These are phyloP conservation scores for Passalora sequoiae DNA, from an alignment of 2,329 filamentous ascomycete species.

Conservation along the genomic window DNA sequence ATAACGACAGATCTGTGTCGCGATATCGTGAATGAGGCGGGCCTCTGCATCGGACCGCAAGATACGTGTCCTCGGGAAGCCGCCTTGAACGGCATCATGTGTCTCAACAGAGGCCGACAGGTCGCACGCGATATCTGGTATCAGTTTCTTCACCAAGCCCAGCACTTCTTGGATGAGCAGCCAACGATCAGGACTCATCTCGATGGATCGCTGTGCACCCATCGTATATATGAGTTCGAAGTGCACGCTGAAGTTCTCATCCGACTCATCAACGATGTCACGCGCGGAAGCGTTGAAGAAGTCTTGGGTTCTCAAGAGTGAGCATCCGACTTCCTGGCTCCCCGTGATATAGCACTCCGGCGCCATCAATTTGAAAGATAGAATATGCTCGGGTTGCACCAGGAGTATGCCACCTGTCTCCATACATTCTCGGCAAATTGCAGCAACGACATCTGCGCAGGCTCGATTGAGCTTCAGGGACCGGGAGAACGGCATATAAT, in stretches of 20 bases:
- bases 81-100: slow-evolving; percentile 5
- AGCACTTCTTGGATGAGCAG: slow-evolving; percentile 35
- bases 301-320: slow-evolving; percentile 49
- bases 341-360: slow-evolving; percentile 52
- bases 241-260: slow-evolving; percentile 39
- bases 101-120: slow-evolving; percentile 20
- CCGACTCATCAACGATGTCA: slow-evolving; percentile 61
- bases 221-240: slow-evolving; percentile 45
- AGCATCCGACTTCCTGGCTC: slow-evolving; percentile 37
- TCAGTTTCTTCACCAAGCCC: slow-evolving; percentile 22
- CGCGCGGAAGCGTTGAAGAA: slow-evolving; percentile 49
- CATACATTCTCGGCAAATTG: slow-evolving; percentile 42
- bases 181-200: slow-evolving; percentile 41
- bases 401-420: slow-evolving; percentile 51
- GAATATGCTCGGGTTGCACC: slow-evolving; percentile 57
- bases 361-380: slow-evolving; percentile 61
- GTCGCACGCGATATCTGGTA: slow-evolving; percentile 3
- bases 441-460: slow-evolving; percentile 32
- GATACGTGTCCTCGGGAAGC: slow-evolving; percentile 55
- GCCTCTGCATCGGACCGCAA: slow-evolving; percentile 40
- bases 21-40: slow-evolving; percentile 27
- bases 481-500: slow-evolving; percentile 56
- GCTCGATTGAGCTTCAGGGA: slow-evolving; percentile 37
- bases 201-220: slow-evolving; percentile 37
- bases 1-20: slow-evolving; percentile 32